These are phyloP conservation scores for Xylaria longipes DNA, from an alignment of 495 filamentous ascomycete genomes.

Conservation along the genomic window DNA sequence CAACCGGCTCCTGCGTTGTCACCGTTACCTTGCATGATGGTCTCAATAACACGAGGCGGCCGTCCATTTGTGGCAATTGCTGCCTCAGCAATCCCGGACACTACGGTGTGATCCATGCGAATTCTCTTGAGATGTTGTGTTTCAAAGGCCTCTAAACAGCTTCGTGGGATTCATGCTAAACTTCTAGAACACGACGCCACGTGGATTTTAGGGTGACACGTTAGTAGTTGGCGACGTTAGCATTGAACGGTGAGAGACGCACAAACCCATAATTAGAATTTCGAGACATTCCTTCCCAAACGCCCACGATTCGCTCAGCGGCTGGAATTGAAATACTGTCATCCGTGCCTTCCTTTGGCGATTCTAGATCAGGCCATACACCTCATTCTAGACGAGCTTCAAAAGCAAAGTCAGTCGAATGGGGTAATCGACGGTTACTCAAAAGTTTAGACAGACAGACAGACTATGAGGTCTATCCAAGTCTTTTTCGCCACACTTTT, in stretches of 20 bases:
- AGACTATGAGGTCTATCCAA: background rate
- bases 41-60: slow-evolving; percentile 7
- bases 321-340: background rate
- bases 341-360: background rate
- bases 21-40: slow-evolving; percentile 9
- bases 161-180: background rate
- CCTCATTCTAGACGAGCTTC: background rate
- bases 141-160: background rate
- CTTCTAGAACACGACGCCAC: slow-evolving; percentile 7
- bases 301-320: slow-evolving; percentile 8
- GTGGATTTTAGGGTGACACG: background rate
- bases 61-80: slow-evolving; percentile 6
- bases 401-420: background rate
- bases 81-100: background rate
- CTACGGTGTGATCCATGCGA: background rate
- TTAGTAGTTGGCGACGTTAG: background rate
- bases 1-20: slow-evolving; percentile 2
- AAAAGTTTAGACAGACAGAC: background rate
- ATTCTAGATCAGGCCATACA: background rate
- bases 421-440: background rate
- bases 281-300: background rate
- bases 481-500: background rate
- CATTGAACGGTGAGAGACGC: background rate
- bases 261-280: slow-evolving; percentile 22
- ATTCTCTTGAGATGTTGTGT: background rate